Evolutionary conservation across 2,329 filamentous ascomycete genomes (phyloP), one percentile per base, ranked within the genome.

Genomic region (Verruconis gallopava): DNA sequence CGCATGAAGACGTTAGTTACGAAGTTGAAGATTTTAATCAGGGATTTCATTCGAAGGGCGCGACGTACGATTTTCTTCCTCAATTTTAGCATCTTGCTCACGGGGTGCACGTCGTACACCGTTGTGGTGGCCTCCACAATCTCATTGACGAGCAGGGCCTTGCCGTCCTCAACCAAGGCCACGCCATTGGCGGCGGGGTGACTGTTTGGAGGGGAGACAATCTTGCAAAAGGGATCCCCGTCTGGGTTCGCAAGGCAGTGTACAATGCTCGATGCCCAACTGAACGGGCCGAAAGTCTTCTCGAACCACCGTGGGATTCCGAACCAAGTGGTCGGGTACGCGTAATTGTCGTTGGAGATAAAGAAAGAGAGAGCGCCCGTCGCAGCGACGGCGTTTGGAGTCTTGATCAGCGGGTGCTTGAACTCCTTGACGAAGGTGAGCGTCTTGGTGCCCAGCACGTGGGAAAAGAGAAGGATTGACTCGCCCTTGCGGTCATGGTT

Each of bases 401-500:
- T 36, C 18, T 36, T 36, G 33, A 36, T 36, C 13, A 36, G 33
- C 9, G 33, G 6, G 15, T 36, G 33, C 15, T 36, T 11, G 15
- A 11, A 36, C 18, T 36, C 33, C 18, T 36, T 36, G 9, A 36
- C 18, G 15, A 36, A 36, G 6, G 12, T 36, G 9, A 36, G 18
- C 9, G 33, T 14, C 6, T 36, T 36, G 12, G 33, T 11, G 12
- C 18, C 33, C 9, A 36, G 12, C 13, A 9, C 18, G 33, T 36
- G 33, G 9, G 11, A 9, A 17, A 36, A 36, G 33, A 36, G 9
- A 11, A 36, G 33, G 6, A 36, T 36, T 9, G 33, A 36, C 18
- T 36, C 33, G 6, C 33, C 33, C 15, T 36, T 36, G 18, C 33
- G 33, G 18, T 11, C 33, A 19, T 36, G 33, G 15, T 36, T 36